phyloP scores from a whole-genome alignment of 2,329 filamentous ascomycete species.

The Epichloe scottii region DNA sequence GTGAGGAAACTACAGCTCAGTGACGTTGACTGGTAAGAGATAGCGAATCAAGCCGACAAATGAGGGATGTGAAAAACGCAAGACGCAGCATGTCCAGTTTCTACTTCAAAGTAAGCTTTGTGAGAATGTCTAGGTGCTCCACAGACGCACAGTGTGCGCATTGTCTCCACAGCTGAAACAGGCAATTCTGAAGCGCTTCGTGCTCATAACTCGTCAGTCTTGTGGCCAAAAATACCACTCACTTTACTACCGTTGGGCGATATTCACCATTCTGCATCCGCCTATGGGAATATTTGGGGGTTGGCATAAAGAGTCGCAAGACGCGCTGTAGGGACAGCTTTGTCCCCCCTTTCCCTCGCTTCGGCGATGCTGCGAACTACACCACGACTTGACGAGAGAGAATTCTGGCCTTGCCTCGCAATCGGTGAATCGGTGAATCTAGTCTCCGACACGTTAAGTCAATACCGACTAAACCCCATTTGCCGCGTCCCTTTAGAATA shows the following conservation, averaged over 20 bases:
- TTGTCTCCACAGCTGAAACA: not conserved
- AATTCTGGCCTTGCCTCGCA: not conserved
- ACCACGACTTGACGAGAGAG: not conserved
- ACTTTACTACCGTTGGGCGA: not conserved
- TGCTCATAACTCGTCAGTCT: not conserved
- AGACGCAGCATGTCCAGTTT: not conserved
- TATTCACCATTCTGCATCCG: not conserved
- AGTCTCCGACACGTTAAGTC: not conserved
- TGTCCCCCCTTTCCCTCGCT: not conserved
- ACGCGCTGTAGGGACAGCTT: no score
- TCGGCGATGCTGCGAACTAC: not conserved
- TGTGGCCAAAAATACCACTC: not conserved
- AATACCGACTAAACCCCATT: not conserved
- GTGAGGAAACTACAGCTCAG: slow-evolving; percentile 85
- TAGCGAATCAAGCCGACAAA: not conserved
- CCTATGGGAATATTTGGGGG: not conserved
- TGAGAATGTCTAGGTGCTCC: no score
- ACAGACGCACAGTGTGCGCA: not conserved
- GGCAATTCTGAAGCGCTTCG: not conserved
- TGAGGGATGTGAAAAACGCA: not conserved
- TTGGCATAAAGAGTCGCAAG: no score
- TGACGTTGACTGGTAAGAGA: slow-evolving; percentile 85
- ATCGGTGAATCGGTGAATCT: not conserved
- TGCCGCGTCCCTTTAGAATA: not conserved
- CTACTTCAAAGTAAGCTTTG: not conserved